These are phyloP conservation scores for Cladosporium sp. DNA, from an alignment of 2,329 filamentous ascomycete genomes.

Conservation along the genomic window DNA sequence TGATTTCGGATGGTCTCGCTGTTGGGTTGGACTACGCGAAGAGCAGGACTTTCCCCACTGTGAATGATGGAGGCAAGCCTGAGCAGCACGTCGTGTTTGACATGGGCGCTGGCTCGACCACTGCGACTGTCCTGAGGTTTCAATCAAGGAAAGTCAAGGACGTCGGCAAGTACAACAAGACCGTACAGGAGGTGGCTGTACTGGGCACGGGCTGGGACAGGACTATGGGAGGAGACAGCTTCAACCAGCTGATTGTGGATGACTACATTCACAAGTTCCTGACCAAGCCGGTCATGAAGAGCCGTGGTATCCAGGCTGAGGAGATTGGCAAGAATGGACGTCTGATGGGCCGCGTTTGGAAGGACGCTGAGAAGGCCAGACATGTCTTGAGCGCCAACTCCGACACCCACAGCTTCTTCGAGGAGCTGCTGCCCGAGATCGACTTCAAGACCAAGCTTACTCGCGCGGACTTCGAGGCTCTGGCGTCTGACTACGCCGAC, in stretches of 20 bases:
- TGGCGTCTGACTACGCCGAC: constrained; percentile 61
- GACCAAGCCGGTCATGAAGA: constrained; percentile 58
- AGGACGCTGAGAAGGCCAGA: constrained; percentile 79
- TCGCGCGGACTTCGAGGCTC: constrained; percentile 72
- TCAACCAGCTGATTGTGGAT: constrained; percentile 83
- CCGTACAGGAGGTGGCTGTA: constrained; percentile 88
- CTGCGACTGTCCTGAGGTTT: constrained; percentile 82
- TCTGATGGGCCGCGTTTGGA: constrained; percentile 82
- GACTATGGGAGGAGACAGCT: constrained; percentile 78
- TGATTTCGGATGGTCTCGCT: constrained; percentile 84
- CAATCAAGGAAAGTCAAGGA: constrained; percentile 88
- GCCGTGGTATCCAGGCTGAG: constrained; percentile 54
- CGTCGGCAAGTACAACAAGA: constrained; percentile 90
- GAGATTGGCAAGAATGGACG: constrained; percentile 70
- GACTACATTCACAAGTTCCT: constrained; percentile 81
- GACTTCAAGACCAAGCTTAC: constrained; percentile 89
- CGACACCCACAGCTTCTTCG: constrained; percentile 72
- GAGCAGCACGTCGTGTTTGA: constrained; percentile 94
- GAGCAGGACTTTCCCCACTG: constrained; percentile 76
- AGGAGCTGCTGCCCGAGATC: constrained; percentile 83
- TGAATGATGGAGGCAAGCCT: constrained; percentile 75
- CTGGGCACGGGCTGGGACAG: constrained; percentile 83
- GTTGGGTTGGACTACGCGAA: constrained; percentile 96
- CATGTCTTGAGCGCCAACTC: constrained; percentile 91
- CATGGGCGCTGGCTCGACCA: constrained; percentile 94